Evolutionary conservation across 257 asterid species (phyloP).

Genomic region (Verbena officinalis): DNA sequence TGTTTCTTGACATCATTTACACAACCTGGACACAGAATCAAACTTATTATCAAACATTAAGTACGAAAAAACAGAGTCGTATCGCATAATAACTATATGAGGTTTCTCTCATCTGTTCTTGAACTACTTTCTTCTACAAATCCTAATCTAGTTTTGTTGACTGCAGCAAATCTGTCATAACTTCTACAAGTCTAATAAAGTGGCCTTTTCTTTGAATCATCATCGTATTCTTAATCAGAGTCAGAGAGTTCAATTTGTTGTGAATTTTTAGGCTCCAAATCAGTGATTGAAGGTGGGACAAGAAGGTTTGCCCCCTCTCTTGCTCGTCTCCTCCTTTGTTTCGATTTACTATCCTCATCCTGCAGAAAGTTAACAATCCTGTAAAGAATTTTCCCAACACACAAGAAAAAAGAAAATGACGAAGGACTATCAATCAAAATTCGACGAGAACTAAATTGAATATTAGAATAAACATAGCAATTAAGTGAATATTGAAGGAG

Average conservation of each 20-base stretch:
- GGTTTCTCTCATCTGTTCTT: slow-evolving; percentile 2
- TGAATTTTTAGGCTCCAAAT: slow-evolving; percentile 66
- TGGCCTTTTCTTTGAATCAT: not conserved
- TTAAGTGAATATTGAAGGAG: not conserved
- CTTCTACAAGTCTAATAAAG: not conserved
- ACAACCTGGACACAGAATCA: not conserved
- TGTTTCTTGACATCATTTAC: not conserved
- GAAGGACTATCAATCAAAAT: not conserved
- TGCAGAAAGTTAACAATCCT: slow-evolving; percentile 28
- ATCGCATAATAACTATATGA: not conserved
- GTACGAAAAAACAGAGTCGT: not conserved
- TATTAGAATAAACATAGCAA: not conserved
- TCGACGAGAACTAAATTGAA: too few species aligned
- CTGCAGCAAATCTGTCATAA: not conserved
- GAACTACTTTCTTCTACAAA: not conserved
- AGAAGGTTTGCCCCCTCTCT: slow-evolving; percentile 49
- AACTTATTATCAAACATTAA: not conserved
- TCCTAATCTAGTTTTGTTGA: not conserved
- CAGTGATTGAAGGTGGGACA: slow-evolving; percentile 76
- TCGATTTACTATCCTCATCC: slow-evolving; percentile 39
- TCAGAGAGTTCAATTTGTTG: slow-evolving; percentile 59
- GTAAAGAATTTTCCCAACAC: not conserved
- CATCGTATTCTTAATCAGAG: slow-evolving; percentile 64
- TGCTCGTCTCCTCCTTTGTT: slow-evolving; percentile 43
- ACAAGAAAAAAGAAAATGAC: not conserved